Evolutionary conservation across 2,329 filamentous ascomycete species (phyloP).

Genomic region (Fusarium secorum): DNA sequence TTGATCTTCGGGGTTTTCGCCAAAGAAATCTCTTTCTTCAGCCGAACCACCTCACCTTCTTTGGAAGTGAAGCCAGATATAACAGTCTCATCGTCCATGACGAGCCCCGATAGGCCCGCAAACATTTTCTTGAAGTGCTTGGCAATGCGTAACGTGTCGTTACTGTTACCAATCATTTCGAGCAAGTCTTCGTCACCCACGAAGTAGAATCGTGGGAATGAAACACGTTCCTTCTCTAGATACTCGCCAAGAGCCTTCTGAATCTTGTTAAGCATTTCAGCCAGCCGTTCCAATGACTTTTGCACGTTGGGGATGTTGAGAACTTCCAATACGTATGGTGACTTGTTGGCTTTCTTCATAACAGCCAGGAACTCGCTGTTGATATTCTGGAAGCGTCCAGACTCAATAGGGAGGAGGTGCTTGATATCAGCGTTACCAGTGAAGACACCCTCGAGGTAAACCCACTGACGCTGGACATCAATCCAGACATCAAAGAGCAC

Average conservation of each 20-base stretch:
- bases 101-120: conserved; percentile 87
- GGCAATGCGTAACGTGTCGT: conserved; percentile 92
- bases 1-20: conserved; percentile 97
- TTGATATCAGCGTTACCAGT: conserved; percentile 99
- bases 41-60: conserved; percentile 85
- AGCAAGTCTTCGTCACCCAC: conserved; percentile 98
- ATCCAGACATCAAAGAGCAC: conserved; percentile 99
- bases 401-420: conserved; percentile 94
- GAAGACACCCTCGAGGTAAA: conserved; percentile 98
- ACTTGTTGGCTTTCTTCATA: conserved; percentile 99
- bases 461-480: conserved; percentile 99
- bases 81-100: conserved; percentile 88
- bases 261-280: conserved; percentile 98
- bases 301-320: conserved; percentile 95
- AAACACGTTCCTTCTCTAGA: conserved; percentile 94
- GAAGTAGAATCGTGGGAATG: conserved; percentile 99
- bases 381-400: conserved; percentile 97
- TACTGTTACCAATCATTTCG: conserved; percentile 99
- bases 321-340: conserved; percentile 93
- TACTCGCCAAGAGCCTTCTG: conserved; percentile 99
- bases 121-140: conserved; percentile 99
- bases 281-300: conserved; percentile 92
- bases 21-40: conserved; percentile 92
- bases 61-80: conserved; percentile 95
- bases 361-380: conserved; percentile 99